Base-by-base conservation (phyloP, 495 filamentous ascomycete genomes). In the Oidiodendron maius region DNA sequence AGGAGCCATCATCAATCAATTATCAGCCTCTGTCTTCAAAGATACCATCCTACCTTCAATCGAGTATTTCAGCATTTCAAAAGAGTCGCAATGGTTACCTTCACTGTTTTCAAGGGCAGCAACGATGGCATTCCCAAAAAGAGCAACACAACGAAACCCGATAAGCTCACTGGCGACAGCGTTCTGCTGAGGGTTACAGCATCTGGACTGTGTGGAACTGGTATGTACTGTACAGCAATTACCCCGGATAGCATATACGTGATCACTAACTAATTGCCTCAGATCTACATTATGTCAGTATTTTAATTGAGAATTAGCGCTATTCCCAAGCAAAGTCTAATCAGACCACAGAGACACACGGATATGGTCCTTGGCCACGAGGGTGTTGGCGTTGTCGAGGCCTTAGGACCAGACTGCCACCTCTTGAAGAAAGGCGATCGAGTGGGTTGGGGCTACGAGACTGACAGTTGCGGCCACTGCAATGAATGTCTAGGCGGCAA, bases 301-400 rank as follows among this genome's bases (percentile, higher is more conserved):
- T 12, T 13, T 35, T 16, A 35, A 16, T 35, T 35, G 32, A 35
- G 13, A 3, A 35, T 35, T 2, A 4, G 32, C 4, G 4, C 32
- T 35, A 35, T 13, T 16, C n/a, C n/a, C n/a, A n/a, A 35, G 16
- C 13, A 4, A 16, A 12, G 32, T 35, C 13, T 12, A 56, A 56
- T 6, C 34, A 53, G 3, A 37, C 41, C 13, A n/a, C n/a, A n/a
- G n/a, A n/a, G n/a, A n/a, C n/a, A n/a, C n/a, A n/a, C n/a, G n/a
- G 72, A 77, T 41, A 70, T 71, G 60, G 75, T 61, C 0, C 66
- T 80, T 12, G 78, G 78, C 9, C 78, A 81, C 46, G 78, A 81
- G 61, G 76, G 76, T 12, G 59, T 69, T 15, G 77, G 77, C 2
- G 44, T 73, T 2, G 73, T 80, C 15, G 61, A 73, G 39, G 45